phyloP scores from a whole-genome alignment of 73 alveolate species.

The Paramecium sexaurelia region DNA sequence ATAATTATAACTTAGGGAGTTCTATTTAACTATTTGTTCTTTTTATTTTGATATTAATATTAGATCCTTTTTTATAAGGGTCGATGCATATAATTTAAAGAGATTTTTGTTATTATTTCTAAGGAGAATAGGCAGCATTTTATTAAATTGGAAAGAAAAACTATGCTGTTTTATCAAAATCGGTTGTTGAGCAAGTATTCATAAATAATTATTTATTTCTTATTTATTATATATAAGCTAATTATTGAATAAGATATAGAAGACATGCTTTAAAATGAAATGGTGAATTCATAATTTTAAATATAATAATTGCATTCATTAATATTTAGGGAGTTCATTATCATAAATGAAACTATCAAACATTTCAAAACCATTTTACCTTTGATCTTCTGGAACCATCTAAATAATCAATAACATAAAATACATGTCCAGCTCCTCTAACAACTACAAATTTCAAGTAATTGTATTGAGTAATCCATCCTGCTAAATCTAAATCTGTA shows the following conservation, averaged over 20 bases:
- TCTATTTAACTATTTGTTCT: slow-evolving; percentile 37
- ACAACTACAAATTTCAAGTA: neutral
- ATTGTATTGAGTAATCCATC: slow-evolving; percentile 30
- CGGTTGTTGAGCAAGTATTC: slow-evolving; percentile 22
- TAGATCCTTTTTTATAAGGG: slow-evolving; percentile 3
- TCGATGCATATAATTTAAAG: slow-evolving; percentile 5
- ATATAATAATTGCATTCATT: neutral
- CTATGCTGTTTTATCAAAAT: slow-evolving; percentile 30
- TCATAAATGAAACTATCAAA: slow-evolving; percentile 17
- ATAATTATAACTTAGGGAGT: slow-evolving; percentile 28
- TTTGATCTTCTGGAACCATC: slow-evolving; percentile 55
- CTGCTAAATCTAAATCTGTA: slow-evolving; percentile 49
- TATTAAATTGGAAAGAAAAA: neutral
- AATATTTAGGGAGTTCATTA: neutral
- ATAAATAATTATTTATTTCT: slow-evolving; percentile 17
- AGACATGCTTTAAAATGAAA: neutral
- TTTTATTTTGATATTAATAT: neutral
- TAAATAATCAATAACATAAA: neutral
- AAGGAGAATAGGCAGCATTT: neutral
- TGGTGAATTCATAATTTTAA: neutral
- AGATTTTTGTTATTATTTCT: neutral
- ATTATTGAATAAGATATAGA: neutral
- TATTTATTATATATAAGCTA: neutral
- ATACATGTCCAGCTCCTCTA: slow-evolving; percentile 60
- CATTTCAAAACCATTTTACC: slow-evolving; percentile 53